phyloP scores from a whole-genome alignment of 1,139 yeast species.

The Geotrichum candidum region DNA sequence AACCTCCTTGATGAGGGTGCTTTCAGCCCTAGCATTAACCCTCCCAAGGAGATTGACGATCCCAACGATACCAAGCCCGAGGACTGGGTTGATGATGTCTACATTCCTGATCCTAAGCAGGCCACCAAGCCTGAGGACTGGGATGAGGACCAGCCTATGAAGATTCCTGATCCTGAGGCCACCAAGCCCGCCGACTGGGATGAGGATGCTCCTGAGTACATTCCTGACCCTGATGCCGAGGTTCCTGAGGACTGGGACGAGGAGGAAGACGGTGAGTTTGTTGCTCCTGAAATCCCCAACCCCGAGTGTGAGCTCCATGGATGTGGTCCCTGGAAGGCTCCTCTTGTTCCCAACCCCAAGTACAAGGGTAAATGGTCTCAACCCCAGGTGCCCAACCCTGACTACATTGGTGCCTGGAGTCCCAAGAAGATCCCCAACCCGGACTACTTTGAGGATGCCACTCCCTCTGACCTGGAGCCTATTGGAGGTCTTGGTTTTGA shows the following conservation, averaged over 20 bases:
- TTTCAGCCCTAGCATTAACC: slow-evolving; percentile 58
- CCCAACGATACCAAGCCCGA: slow-evolving; percentile 58
- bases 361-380: slow-evolving; percentile 76
- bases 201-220: slow-evolving; percentile 51
- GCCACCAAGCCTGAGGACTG: slow-evolving; percentile 71
- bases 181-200: slow-evolving; percentile 74
- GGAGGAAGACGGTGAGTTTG: slow-evolving; percentile 81
- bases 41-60: slow-evolving; percentile 60
- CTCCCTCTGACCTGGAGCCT: slow-evolving; percentile 57
- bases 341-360: slow-evolving; percentile 57
- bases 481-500: slow-evolving; percentile 86
- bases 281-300: slow-evolving; percentile 60
- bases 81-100: slow-evolving; percentile 69
- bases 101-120: slow-evolving; percentile 60
- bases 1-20: slow-evolving; percentile 49
- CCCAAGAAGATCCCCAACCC: slow-evolving; percentile 68
- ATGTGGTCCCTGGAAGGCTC: slow-evolving; percentile 72
- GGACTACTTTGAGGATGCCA: slow-evolving; percentile 51
- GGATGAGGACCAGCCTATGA: slow-evolving; percentile 59
- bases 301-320: slow-evolving; percentile 68
- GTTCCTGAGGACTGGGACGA: slow-evolving; percentile 81
- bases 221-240: slow-evolving; percentile 58
- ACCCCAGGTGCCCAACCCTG: slow-evolving; percentile 64
- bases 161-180: slow-evolving; percentile 61
- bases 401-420: slow-evolving; percentile 73